A percentile compares a stretch with the other conserved stretches of the same genome.
These are phyloP conservation scores for Colletotrichum sp. DNA, from an alignment of 2,329 filamentous ascomycete species.

Conservation along the genomic window DNA sequence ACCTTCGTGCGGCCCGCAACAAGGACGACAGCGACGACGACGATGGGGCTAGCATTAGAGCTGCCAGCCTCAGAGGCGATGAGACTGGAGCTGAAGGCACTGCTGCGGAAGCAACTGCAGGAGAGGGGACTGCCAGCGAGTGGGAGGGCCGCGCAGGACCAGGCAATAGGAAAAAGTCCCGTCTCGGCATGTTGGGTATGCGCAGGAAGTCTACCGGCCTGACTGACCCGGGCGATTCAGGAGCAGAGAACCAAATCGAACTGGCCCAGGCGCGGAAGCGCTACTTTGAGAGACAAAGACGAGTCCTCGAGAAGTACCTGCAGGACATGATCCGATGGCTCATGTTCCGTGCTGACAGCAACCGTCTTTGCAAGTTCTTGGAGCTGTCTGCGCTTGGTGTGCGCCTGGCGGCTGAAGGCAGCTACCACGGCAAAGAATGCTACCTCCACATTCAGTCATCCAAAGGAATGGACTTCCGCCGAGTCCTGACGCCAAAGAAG, in stretches of 20 bases:
- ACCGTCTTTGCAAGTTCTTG: constrained; percentile 92
- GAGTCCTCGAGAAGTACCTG: constrained; percentile 86
- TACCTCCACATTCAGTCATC: constrained; percentile 90
- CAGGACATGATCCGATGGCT: constrained; percentile 95
- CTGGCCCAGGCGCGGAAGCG: constrained; percentile 52
- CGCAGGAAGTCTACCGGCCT: constrained; percentile 58
- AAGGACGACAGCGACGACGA: constrained; percentile 82
- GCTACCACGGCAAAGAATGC: constrained; percentile 97
- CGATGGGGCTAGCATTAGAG: constrained; percentile 11
- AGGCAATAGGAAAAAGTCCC: constrained; percentile 50
- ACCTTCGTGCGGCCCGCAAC: constrained; percentile 80
- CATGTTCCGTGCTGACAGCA: constrained; percentile 96
- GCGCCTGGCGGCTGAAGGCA: constrained; percentile 90
- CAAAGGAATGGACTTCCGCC: constrained; percentile 86
- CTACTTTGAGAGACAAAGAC: constrained; percentile 83
- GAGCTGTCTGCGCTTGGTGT: constrained; percentile 95
- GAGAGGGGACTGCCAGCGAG: constrained; percentile 45
- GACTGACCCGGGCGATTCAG: constrained; percentile 51
- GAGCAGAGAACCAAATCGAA: constrained; percentile 38
- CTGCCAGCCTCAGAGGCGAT: constrained; percentile 39
- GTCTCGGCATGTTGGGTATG: constrained; percentile 57
- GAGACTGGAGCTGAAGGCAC: constrained; percentile 51
- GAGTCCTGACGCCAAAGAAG: constrained; percentile 77
- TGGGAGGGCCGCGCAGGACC: constrained; percentile 24
- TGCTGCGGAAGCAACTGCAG: constrained; percentile 57